Base-by-base conservation (phyloP, 1,284 basidiomycete species). In the Ustilago loliicola region DNA sequence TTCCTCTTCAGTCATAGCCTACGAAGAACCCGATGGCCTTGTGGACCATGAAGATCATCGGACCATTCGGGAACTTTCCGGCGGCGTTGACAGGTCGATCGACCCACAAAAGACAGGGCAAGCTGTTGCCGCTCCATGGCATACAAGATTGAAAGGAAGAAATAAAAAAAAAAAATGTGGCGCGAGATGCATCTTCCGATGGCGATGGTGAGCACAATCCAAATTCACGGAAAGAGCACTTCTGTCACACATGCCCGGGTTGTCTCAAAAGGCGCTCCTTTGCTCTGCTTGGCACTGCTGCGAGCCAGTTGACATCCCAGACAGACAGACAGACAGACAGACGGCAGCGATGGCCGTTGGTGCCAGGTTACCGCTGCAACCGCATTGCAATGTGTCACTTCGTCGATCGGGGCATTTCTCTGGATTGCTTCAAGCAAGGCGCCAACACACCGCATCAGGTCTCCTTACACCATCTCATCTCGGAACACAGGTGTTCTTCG, bases 111-210 rank as follows among this genome's bases (percentile, higher is more conserved):
- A 15, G 34, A 23, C 42, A 25, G 21, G n/a, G 21, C 23, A 4
- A 23, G 25, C n/a, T 21, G 5, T 50, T 25, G 48, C 48, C 27
- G 7, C 13, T 17, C 25, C 1, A 25, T 5, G 7, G 7, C 10
- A 23, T 21, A 19, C 3, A 21, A n/a, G 25, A 27, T 15, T 23
- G 13, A 13, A 27, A 50, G 15, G 8, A 38, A 27, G 6, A 38
- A 55, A 27, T 17, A 55, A 27, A 55, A 40, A 32, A 55, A 29
- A 32, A 57, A 29, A 29, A 30, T 30, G 55, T 42, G 55, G 47
- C 47, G 57, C 57, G 57, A 59, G 45, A 59, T 59, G 57, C 57
- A 59, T 17, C 32, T 25, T 19, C 17, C 57, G 57, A 59, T 59
- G 57, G 47, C 34, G 57, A 59, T 59, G 57, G 57, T 36, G 57